phyloP scores from a whole-genome alignment of 2,329 filamentous ascomycete species.

The Phialophora expanda region DNA sequence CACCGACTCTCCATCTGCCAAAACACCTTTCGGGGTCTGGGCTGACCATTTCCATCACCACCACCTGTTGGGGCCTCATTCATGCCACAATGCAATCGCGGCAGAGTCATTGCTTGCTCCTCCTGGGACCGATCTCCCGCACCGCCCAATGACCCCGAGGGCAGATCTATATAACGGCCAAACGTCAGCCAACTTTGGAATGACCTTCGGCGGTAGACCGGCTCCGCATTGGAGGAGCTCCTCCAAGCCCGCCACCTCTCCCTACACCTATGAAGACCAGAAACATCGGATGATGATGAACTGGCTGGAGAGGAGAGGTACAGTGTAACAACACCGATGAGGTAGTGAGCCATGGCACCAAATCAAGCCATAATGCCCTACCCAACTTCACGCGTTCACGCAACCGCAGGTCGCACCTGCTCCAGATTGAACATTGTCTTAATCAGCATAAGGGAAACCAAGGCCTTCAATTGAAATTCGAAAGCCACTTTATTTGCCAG shows the following conservation, averaged over 20 bases:
- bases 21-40: conserved; percentile 23
- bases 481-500: not conserved
- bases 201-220: conserved; percentile 28
- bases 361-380: not conserved
- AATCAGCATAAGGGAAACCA: not conserved
- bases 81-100: not conserved
- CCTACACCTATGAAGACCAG: conserved; percentile 31
- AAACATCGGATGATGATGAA: conserved; percentile 36
- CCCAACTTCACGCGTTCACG: not conserved
- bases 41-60: conserved; percentile 23
- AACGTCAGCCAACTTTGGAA: conserved; percentile 28
- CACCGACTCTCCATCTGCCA: conserved; percentile 15
- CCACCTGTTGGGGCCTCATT: not conserved
- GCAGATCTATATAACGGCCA: conserved; percentile 35
- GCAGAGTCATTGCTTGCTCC: conserved; percentile 20
- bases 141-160: conserved; percentile 27
- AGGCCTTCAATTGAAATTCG: too few species aligned
- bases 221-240: conserved; percentile 13
- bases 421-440: not conserved
- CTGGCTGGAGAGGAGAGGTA: conserved; percentile 31
- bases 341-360: not conserved
- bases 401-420: not conserved
- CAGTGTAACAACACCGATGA: not conserved
- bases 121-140: conserved; percentile 15
- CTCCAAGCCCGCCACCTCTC: conserved; percentile 20